phyloP scores from a whole-genome alignment of 805 yeast species.

The Spathaspora sp. region DNA sequence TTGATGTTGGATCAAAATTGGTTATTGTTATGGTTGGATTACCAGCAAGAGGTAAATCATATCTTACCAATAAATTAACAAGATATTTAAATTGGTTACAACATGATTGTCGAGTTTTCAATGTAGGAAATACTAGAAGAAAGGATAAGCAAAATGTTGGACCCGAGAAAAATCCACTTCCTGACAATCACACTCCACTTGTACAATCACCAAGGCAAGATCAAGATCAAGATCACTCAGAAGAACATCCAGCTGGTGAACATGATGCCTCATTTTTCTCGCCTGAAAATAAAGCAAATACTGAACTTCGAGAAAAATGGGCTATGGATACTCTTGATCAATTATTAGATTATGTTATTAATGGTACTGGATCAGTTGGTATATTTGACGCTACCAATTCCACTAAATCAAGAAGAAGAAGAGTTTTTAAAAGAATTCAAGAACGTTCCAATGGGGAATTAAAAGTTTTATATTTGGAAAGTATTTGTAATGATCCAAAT shows the following conservation, averaged over 20 bases:
- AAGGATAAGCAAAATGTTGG: constrained; percentile 61
- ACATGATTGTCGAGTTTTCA: constrained; percentile 85
- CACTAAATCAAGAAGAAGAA: constrained; percentile 59
- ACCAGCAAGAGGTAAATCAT: constrained; percentile 94
- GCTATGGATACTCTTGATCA: constrained; percentile 91
- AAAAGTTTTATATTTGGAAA: constrained; percentile 81
- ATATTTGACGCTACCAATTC: constrained; percentile 85
- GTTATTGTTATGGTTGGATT: constrained; percentile 96
- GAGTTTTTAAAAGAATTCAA: constrained; percentile 54
- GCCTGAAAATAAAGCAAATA: constrained; percentile 68
- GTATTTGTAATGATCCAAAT: constrained; percentile 76
- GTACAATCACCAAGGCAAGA: constrained; percentile 2
- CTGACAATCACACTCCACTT: constrained; percentile 37
- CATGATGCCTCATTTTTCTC: constrained; percentile 86
- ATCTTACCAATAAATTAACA: constrained; percentile 85
- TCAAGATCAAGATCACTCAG: constrained; percentile 6
- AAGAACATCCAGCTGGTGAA: constrained; percentile 61
- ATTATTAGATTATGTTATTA: constrained; percentile 72
- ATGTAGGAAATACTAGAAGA: constrained; percentile 93
- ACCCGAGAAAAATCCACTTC: constrained; percentile 62
- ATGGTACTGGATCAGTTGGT: constrained; percentile 87
- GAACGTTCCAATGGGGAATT: constrained; percentile 56
- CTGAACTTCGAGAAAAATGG: constrained; percentile 82
- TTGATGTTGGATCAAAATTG: constrained; percentile 75
- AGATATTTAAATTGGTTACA: constrained; percentile 92